These are phyloP conservation scores for Azolla pinnata DNA, from an alignment of 75 land plant genomes.

Conservation along the genomic window DNA sequence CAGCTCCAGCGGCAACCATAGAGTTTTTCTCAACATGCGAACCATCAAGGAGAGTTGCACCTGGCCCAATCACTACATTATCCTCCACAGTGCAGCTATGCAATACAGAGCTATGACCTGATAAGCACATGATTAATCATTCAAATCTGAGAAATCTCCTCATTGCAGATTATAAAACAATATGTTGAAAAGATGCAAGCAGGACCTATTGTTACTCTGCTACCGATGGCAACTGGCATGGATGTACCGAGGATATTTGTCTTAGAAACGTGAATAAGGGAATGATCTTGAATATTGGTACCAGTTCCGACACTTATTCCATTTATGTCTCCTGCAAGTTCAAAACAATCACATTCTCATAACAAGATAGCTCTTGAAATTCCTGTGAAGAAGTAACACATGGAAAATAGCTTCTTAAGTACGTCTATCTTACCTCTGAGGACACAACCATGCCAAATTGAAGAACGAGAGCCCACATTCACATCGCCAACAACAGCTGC, in stretches of 20 bases:
- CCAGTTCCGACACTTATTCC: conserved; percentile 9
- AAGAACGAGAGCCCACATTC: conserved; percentile 59
- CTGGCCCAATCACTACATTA: conserved; percentile 25
- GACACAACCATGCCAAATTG: conserved; percentile 93
- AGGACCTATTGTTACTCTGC: conserved; percentile 10
- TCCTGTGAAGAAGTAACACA: too few relatives aligned
- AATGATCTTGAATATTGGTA: conserved; percentile 12
- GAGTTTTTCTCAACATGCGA: conserved; percentile 17
- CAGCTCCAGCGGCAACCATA: conserved; percentile 27
- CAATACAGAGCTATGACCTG: conserved; percentile 29
- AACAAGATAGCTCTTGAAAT: too few relatives aligned
- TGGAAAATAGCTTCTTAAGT: too few relatives aligned
- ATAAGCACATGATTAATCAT: background rate
- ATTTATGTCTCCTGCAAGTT: conserved; percentile 11
- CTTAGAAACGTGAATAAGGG: conserved; percentile 10
- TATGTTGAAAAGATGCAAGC: too few relatives aligned
- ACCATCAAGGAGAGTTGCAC: conserved; percentile 27
- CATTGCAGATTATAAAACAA: too few relatives aligned
- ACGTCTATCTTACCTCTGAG: conserved; percentile 90
- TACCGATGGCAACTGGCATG: conserved; percentile 5
- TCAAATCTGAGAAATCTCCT: too few relatives aligned
- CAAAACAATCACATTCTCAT: background rate
- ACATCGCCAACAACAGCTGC: conserved; percentile 87
- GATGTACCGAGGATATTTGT: conserved; percentile 5
- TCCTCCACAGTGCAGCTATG: conserved; percentile 28